Percentiles rank a stretch among this genome's conserved stretches.
Conservation (phyloP, 306 rosid species). For the Clitoria ternatea region DNA sequence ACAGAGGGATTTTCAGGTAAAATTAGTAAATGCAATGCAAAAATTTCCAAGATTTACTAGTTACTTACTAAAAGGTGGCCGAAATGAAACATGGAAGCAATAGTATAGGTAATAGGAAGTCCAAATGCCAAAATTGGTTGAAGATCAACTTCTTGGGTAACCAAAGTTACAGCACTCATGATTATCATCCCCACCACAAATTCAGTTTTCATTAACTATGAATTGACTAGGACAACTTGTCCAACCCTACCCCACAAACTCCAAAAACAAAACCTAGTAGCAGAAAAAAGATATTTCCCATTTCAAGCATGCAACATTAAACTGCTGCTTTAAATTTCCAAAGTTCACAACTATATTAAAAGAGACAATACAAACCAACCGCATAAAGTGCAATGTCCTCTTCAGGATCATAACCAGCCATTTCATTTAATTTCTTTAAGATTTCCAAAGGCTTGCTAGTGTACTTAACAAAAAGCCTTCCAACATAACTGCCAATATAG, state of each 20-base stretch:
- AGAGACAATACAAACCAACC: slow-evolving; percentile 38
- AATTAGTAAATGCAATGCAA: neutral
- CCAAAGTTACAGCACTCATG: neutral
- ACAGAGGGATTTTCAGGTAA: neutral
- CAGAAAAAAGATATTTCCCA: neutral
- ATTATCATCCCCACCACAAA: neutral
- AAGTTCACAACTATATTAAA: neutral
- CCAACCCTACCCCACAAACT: neutral
- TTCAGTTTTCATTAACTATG: neutral
- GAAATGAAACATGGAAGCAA: neutral
- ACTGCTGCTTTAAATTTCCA: neutral
- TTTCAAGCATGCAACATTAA: neutral
- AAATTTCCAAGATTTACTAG: neutral
- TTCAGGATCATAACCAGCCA: slow-evolving; percentile 48
- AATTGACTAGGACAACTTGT: neutral
- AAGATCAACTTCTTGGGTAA: neutral
- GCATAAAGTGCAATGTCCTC: slow-evolving; percentile 46
- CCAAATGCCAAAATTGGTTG: neutral
- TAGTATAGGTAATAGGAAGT: neutral
- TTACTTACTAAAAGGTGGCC: neutral
- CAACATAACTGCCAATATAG: slow-evolving; percentile 38
- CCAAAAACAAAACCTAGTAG: neutral
- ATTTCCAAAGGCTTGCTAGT: slow-evolving; percentile 42
- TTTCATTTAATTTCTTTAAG: slow-evolving; percentile 33
- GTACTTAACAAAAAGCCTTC: slow-evolving; percentile 46